Percentiles rank a stretch among this genome's conserved stretches.
These are phyloP conservation scores for Phoma sp. DNA, from an alignment of 2,329 filamentous ascomycete genomes.

Conservation along the genomic window DNA sequence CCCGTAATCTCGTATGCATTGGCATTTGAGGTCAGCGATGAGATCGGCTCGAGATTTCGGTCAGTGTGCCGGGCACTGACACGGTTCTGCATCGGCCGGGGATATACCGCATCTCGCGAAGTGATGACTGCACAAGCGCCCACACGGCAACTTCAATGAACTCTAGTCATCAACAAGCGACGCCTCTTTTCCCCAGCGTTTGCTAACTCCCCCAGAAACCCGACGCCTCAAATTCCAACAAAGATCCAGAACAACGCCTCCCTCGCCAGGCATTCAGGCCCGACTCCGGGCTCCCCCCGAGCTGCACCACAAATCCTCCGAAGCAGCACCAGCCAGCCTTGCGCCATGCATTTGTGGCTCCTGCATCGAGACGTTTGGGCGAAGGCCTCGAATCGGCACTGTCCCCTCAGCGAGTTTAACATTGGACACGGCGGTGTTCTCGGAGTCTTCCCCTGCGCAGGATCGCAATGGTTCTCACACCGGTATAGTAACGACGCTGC, in stretches of 20 bases:
- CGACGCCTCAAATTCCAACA: not conserved
- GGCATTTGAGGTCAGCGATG: not conserved
- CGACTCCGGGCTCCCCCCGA: not conserved
- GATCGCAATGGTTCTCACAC: not conserved
- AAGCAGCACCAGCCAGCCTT: not conserved
- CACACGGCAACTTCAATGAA: not conserved
- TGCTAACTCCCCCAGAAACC: not conserved
- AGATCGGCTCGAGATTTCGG: not conserved
- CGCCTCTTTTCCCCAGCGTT: not conserved
- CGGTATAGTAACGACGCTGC: not conserved
- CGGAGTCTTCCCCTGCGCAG: constrained; percentile 1
- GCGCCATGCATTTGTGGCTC: constrained; percentile 3
- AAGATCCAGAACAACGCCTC: not conserved
- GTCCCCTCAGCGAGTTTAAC: not conserved
- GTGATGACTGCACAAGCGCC: not conserved
- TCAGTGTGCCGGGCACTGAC: not conserved
- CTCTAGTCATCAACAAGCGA: not conserved
- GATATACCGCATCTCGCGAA: not conserved
- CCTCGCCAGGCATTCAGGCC: not conserved
- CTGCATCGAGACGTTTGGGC: not conserved
- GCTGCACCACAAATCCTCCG: not conserved
- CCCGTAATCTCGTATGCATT: not conserved
- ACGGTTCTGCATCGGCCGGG: not conserved
- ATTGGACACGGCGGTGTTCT: not conserved
- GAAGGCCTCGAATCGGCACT: not conserved